Conservation (phyloP, 306 rosid genomes). For the Luffa aegyptiaca region DNA sequence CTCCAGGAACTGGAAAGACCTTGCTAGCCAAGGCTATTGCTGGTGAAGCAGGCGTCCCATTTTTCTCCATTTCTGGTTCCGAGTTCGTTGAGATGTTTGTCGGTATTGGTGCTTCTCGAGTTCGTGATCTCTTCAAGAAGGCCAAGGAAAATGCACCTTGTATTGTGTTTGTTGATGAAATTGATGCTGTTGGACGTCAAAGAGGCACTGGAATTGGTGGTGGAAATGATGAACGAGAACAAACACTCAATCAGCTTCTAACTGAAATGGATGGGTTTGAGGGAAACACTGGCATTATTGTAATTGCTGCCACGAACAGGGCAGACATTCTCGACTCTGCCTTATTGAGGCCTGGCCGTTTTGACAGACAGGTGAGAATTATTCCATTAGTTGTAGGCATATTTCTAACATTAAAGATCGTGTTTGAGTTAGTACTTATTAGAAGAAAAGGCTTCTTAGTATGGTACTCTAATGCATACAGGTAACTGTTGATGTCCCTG, state of each 20-base stretch:
- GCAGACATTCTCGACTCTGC: constrained; percentile 98
- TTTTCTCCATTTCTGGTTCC: constrained; percentile 96
- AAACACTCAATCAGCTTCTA: constrained; percentile 95
- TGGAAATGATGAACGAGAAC: constrained; percentile 97
- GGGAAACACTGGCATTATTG: constrained; percentile 91
- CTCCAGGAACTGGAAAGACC: constrained; percentile 98
- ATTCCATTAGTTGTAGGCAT: background rate
- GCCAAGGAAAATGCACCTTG: constrained; percentile 99
- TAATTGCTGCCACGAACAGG: constrained; percentile 98
- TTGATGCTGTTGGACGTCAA: constrained; percentile 95
- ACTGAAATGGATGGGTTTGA: constrained; percentile 99
- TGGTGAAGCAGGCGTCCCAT: constrained; percentile 98
- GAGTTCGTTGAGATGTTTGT: constrained; percentile 99
- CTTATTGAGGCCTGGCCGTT: constrained; percentile 86
- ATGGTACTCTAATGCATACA: constrained; percentile 35
- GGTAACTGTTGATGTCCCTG: constrained; percentile 95
- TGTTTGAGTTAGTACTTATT: background rate
- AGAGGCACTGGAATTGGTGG: constrained; percentile 99
- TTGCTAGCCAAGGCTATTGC: constrained; percentile 94
- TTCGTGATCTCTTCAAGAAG: constrained; percentile 95
- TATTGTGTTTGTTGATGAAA: constrained; percentile 98
- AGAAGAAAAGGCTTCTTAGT: background rate
- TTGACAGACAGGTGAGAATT: constrained; percentile 70
- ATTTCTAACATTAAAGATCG: background rate
- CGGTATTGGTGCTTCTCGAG: constrained; percentile 99